phyloP scores from a whole-genome alignment of 768 basidiomycete genomes.

The Phlebiopsis flavidoalba region DNA sequence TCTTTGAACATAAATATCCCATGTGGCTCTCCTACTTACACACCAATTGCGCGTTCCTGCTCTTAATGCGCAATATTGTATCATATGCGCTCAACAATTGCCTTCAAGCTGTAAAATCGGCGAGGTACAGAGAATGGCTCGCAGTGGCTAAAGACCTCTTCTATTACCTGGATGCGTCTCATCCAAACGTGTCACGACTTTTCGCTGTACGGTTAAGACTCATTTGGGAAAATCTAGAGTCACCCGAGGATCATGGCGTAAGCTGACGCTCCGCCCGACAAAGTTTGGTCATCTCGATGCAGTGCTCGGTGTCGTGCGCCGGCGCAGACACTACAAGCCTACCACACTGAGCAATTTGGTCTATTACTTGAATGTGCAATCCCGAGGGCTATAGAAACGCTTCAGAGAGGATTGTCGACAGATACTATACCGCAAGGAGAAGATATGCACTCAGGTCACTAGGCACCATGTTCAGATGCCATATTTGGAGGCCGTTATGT shows the following conservation, averaged over 20 bases:
- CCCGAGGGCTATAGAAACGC: conserved; percentile 29
- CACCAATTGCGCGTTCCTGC: neutral
- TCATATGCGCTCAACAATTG: conserved; percentile 14
- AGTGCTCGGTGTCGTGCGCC: conserved; percentile 35
- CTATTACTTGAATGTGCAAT: conserved; percentile 35
- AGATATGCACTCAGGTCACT: conserved; percentile 23
- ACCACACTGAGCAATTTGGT: conserved; percentile 33
- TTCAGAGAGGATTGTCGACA: conserved; percentile 40
- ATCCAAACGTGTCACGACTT: too few relatives aligned
- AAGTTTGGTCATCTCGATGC: conserved; percentile 32
- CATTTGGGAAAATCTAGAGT: conserved; percentile 13
- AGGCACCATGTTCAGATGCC: conserved; percentile 23
- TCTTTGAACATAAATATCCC: conserved; percentile 11
- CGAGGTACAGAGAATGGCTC: conserved; percentile 19
- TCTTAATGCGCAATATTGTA: conserved; percentile 15
- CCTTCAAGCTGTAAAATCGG: conserved; percentile 11
- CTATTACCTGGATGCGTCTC: conserved; percentile 37
- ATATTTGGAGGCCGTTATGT: conserved; percentile 33
- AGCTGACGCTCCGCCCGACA: conserved; percentile 29
- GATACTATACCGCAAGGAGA: conserved; percentile 22
- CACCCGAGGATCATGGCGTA: conserved; percentile 38
- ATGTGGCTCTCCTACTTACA: conserved; percentile 11
- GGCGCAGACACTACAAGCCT: conserved; percentile 47
- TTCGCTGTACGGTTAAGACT: too few relatives aligned
- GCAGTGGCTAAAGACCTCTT: conserved; percentile 29